A percentile compares a stretch with the other conserved stretches of the same genome.
phyloP scores from a whole-genome alignment of 2,329 filamentous ascomycete genomes.

The Botrytis pseudocinerea region DNA sequence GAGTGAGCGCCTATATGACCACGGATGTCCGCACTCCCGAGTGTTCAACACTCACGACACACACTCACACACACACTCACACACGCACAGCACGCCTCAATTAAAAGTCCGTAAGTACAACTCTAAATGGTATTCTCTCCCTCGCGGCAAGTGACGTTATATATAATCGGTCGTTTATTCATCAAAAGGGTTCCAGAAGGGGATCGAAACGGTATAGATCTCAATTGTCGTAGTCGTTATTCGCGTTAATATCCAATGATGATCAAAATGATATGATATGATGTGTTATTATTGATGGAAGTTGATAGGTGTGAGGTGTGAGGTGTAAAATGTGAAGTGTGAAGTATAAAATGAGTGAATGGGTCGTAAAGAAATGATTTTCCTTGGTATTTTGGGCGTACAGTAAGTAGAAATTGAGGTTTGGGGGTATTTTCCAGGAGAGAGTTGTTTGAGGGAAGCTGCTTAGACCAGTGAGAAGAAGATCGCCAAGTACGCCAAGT shows the following conservation, averaged over 20 bases:
- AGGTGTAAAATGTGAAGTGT: neutral
- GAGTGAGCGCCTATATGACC: constrained; percentile 13
- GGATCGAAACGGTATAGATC: neutral
- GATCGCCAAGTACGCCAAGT: constrained; percentile 15
- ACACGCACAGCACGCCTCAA: constrained; percentile 9
- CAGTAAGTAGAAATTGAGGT: neutral
- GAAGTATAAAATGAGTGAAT: constrained; percentile 7
- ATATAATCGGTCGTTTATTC: constrained; percentile 10
- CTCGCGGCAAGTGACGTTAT: neutral
- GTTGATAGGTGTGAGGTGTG: neutral
- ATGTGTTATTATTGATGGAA: neutral
- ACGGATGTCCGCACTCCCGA: constrained; percentile 23
- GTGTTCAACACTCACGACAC: constrained; percentile 17
- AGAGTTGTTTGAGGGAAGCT: constrained; percentile 13
- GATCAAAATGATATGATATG: neutral
- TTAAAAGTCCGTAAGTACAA: constrained; percentile 7
- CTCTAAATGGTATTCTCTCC: neutral
- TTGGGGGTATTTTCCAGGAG: constrained; percentile 17
- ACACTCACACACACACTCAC: neutral
- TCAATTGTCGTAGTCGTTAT: neutral
- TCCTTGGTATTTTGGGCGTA: neutral
- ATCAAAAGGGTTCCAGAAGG: neutral
- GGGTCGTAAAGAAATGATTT: neutral
- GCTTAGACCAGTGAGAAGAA: constrained; percentile 8
- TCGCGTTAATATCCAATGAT: neutral